Evolutionary conservation across 495 filamentous ascomycete species (phyloP).

Genomic region (Penicillium arizonense): DNA sequence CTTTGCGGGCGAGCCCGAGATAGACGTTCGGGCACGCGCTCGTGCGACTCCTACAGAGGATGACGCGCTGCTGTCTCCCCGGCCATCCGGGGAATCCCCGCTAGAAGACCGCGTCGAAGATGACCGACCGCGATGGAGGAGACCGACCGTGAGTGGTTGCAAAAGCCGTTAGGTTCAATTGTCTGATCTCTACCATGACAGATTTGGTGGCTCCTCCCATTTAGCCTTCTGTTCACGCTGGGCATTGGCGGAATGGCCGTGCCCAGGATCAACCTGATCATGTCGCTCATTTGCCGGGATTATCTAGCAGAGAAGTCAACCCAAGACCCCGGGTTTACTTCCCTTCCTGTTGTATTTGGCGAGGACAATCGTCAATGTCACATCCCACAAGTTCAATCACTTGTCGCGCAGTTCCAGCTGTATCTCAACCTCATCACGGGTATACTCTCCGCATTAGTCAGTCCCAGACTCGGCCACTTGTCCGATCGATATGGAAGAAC

Average conservation of each 20-base stretch:
- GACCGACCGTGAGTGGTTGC: conserved; percentile 20
- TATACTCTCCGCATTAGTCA: conserved; percentile 67
- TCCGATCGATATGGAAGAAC: conserved; percentile 89
- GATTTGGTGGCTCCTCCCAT: conserved; percentile 82
- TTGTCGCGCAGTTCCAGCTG: conserved; percentile 74
- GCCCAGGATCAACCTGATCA: conserved; percentile 76
- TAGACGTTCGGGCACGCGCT: conserved; percentile 15
- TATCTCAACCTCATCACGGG: conserved; percentile 70
- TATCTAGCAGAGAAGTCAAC: conserved; percentile 64
- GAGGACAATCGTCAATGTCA: conserved; percentile 71
- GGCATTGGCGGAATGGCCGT: conserved; percentile 82
- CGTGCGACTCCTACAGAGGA: background rate
- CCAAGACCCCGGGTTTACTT: conserved; percentile 56
- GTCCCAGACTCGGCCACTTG: conserved; percentile 77
- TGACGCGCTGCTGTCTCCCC: conserved; percentile 3
- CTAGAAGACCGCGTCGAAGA: background rate
- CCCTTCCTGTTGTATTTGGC: conserved; percentile 64
- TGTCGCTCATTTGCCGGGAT: conserved; percentile 74
- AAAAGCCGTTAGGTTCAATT: background rate
- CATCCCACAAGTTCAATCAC: conserved; percentile 66
- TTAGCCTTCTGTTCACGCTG: conserved; percentile 73
- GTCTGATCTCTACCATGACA: conserved; percentile 30
- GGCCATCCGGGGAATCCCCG: background rate
- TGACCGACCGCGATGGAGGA: conserved; percentile 20
- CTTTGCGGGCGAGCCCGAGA: conserved; percentile 19